These are phyloP conservation scores for Paraphaeosphaeria sporulosa DNA, from an alignment of 2,329 filamentous ascomycete genomes.

Conservation along the genomic window DNA sequence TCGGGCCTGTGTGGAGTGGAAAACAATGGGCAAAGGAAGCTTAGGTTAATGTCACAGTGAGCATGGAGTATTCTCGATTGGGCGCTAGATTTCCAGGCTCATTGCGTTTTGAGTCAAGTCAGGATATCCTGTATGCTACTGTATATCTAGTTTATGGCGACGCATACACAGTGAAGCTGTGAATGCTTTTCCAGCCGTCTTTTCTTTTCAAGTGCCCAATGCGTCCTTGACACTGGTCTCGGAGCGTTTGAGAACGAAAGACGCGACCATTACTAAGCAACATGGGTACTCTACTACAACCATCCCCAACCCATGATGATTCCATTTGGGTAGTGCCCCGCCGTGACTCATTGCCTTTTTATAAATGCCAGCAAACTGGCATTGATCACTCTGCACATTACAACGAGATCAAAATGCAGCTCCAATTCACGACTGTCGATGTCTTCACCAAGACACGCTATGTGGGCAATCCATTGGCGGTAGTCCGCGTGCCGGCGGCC, in stretches of 20 bases:
- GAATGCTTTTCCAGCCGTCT: too few species aligned
- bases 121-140: too few species aligned
- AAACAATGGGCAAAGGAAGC: constrained; percentile 60
- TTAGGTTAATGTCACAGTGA: constrained; percentile 34
- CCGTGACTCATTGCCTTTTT: background rate
- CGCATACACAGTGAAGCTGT: too few species aligned
- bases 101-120: too few species aligned
- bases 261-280: constrained; percentile 8
- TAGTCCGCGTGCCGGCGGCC: constrained; percentile 57
- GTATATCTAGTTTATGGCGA: too few species aligned
- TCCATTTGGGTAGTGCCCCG: background rate
- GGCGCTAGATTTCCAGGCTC: background rate
- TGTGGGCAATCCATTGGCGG: constrained; percentile 60
- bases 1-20: constrained; percentile 58
- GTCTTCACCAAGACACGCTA: constrained; percentile 58
- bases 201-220: too few species aligned
- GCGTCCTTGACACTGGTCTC: too few species aligned
- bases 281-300: background rate
- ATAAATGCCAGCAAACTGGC: background rate
- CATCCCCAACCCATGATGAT: background rate
- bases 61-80: background rate
- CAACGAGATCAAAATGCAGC: constrained; percentile 23
- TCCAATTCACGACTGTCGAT: constrained; percentile 48
- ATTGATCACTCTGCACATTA: too few species aligned
- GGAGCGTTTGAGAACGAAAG: too few species aligned